phyloP scores from a whole-genome alignment of 2,329 filamentous ascomycete species.

The Arthrobotrys sinensis region DNA sequence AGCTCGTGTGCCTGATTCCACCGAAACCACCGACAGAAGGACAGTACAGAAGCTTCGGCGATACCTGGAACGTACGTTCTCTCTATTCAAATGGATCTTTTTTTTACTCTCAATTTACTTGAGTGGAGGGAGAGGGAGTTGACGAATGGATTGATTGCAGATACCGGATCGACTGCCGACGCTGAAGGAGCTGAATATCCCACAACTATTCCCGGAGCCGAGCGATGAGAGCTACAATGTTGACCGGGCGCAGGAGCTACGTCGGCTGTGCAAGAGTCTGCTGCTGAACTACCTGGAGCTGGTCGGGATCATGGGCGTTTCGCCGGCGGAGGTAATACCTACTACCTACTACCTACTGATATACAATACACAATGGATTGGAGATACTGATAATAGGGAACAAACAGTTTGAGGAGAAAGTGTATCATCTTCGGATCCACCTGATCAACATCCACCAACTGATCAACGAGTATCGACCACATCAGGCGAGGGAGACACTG shows the following conservation, averaged over 20 bases:
- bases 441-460: slow-evolving; percentile 94
- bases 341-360: background rate
- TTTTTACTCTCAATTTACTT: too few species aligned
- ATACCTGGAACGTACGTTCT: slow-evolving; percentile 73
- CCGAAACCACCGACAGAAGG: slow-evolving; percentile 80
- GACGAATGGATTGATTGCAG: slow-evolving; percentile 63
- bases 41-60: slow-evolving; percentile 82
- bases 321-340: slow-evolving; percentile 72
- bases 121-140: background rate
- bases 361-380: background rate
- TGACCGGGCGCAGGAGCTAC: slow-evolving; percentile 78
- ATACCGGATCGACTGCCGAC: slow-evolving; percentile 76
- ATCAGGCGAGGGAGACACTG: slow-evolving; percentile 89
- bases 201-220: slow-evolving; percentile 76
- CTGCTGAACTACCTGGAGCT: slow-evolving; percentile 92
- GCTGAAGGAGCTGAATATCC: slow-evolving; percentile 79
- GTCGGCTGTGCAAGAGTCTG: slow-evolving; percentile 84
- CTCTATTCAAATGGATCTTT: background rate
- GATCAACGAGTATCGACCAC: slow-evolving; percentile 93
- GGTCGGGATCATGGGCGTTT: slow-evolving; percentile 78
- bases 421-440: slow-evolving; percentile 83
- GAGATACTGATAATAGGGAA: slow-evolving; percentile 14
- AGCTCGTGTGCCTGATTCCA: slow-evolving; percentile 84
- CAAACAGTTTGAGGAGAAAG: slow-evolving; percentile 77
- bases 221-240: slow-evolving; percentile 72